A percentile compares a stretch with the other conserved stretches of the same genome.
Conservation (phyloP, 306 rosid species). For the Rosa persica region DNA sequence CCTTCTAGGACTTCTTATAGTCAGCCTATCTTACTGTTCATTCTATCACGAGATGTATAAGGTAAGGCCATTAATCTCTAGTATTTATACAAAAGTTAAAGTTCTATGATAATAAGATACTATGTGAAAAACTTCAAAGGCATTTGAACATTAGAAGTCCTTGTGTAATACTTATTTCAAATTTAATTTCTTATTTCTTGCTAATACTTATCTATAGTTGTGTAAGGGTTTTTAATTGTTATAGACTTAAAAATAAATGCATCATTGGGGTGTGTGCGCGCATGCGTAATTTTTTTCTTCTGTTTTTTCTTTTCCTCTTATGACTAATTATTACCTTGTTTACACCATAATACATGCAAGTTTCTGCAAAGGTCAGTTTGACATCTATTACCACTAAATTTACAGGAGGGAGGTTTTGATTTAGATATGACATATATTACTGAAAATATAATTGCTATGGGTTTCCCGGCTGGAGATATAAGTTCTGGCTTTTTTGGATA, state of each 20-base stretch:
- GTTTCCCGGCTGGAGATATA: conserved; percentile 90
- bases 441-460: conserved; percentile 90
- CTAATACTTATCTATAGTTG: background rate
- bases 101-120: background rate
- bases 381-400: conserved; percentile 6
- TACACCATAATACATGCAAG: background rate
- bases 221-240: background rate
- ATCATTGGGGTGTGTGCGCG: background rate
- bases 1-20: background rate
- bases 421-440: conserved; percentile 89
- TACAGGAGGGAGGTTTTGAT: conserved; percentile 88
- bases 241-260: background rate
- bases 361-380: background rate
- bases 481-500: conserved; percentile 89
- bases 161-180: background rate
- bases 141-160: background rate
- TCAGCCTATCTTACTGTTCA: background rate
- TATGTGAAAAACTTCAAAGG: background rate
- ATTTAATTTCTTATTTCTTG: background rate
- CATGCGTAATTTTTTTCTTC: background rate
- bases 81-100: background rate
- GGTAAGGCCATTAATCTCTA: background rate
- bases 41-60: background rate
- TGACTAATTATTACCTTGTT: background rate
- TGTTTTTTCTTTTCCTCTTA: background rate